Percentiles rank a stretch among this genome's conserved stretches.
Evolutionary conservation across 2,329 filamentous ascomycete species (phyloP).

Genomic region (Sarocladiaceae sp.): DNA sequence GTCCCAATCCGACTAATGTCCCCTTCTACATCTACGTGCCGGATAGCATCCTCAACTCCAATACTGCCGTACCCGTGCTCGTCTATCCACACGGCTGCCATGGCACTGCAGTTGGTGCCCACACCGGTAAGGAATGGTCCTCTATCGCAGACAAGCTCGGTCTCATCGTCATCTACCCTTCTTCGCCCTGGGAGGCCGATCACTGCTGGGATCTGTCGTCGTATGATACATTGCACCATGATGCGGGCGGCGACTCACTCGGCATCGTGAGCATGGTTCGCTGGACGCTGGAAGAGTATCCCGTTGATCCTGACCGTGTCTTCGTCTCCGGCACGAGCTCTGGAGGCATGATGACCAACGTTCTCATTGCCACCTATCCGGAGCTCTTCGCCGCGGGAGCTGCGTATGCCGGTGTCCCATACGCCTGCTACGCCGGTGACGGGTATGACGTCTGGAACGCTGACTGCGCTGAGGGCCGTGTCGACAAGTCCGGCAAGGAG

Average conservation of each 20-base stretch:
- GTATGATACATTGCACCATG: slow-evolving; percentile 40
- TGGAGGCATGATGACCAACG: slow-evolving; percentile 54
- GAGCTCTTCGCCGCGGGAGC: slow-evolving; percentile 47
- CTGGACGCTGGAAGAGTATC: slow-evolving; percentile 43
- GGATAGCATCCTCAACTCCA: slow-evolving; percentile 30
- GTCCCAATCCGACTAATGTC: slow-evolving; percentile 45
- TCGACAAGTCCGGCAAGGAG: slow-evolving; percentile 31
- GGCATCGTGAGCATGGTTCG: slow-evolving; percentile 50
- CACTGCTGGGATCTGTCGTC: slow-evolving; percentile 58
- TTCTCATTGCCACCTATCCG: slow-evolving; percentile 47
- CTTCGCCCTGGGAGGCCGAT: slow-evolving; percentile 31
- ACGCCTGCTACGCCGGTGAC: slow-evolving; percentile 44
- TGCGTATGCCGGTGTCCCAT: slow-evolving; percentile 37
- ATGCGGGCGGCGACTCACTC: slow-evolving; percentile 46
- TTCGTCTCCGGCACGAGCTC: slow-evolving; percentile 48
- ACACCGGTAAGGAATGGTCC: slow-evolving; percentile 47
- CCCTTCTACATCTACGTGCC: slow-evolving; percentile 50
- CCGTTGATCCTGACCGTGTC: slow-evolving; percentile 40
- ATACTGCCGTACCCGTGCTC: slow-evolving; percentile 44
- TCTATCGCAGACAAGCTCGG: slow-evolving; percentile 47
- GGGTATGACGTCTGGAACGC: slow-evolving; percentile 42
- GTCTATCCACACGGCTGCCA: slow-evolving; percentile 56
- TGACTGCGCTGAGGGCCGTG: slow-evolving; percentile 42
- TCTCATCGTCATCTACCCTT: slow-evolving; percentile 44
- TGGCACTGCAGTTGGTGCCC: slow-evolving; percentile 46